These are phyloP conservation scores for Apodospora peruviana DNA, from an alignment of 495 filamentous ascomycete species.

Conservation along the genomic window DNA sequence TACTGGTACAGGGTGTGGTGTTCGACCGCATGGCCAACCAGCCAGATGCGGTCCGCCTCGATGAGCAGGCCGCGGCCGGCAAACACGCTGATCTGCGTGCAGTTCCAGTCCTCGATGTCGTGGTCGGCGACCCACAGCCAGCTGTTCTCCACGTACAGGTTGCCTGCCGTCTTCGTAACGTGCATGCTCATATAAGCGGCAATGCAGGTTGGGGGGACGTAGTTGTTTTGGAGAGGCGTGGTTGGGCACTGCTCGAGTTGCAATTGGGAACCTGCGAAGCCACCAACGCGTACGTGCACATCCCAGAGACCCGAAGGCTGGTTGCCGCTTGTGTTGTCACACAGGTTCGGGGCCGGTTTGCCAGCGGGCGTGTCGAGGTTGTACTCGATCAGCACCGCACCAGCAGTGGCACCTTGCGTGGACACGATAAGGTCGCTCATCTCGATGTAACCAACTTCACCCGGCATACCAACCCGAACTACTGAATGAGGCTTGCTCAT, in stretches of 20 bases:
- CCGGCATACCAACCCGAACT: constrained; percentile 44
- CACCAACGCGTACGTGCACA: constrained; percentile 78
- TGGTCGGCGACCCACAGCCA: constrained; percentile 96
- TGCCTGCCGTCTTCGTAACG: constrained; percentile 61
- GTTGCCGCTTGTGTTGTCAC: constrained; percentile 26
- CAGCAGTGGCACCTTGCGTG: constrained; percentile 33
- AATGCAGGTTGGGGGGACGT: constrained; percentile 50
- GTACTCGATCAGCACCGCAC: constrained; percentile 73
- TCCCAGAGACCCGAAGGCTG: constrained; percentile 82
- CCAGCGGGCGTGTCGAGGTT: constrained; percentile 51
- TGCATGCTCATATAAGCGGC: constrained; percentile 78
- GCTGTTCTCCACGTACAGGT: constrained; percentile 77
- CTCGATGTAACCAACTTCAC: constrained; percentile 50
- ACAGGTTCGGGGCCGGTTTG: background rate
- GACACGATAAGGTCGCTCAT: constrained; percentile 49
- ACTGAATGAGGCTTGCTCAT: constrained; percentile 42
- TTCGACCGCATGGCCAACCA: constrained; percentile 75
- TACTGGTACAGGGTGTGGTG: constrained; percentile 84
- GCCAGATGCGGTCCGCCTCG: constrained; percentile 54
- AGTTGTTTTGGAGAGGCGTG: constrained; percentile 50
- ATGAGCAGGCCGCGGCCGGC: constrained; percentile 80
- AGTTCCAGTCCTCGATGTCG: constrained; percentile 62
- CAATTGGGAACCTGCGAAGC: constrained; percentile 69
- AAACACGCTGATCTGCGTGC: constrained; percentile 74
- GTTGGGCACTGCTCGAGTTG: constrained; percentile 67